Evolutionary conservation across 2,329 filamentous ascomycete genomes (phyloP).

Genomic region (Aspergillus texensis): DNA sequence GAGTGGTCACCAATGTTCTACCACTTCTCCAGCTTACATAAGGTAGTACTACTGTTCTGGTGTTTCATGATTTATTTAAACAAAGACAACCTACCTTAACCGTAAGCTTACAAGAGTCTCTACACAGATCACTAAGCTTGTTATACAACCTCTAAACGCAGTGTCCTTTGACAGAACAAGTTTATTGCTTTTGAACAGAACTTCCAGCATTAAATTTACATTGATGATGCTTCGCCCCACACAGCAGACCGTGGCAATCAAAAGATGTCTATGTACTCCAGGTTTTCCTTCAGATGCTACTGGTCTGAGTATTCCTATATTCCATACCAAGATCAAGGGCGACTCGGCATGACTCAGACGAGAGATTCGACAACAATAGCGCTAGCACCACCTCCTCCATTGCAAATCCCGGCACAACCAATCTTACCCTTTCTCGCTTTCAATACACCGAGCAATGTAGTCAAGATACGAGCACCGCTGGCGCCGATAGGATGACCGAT

Average conservation of each 20-base stretch:
- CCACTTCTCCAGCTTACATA: too few relatives aligned
- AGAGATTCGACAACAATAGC: constrained; percentile 82
- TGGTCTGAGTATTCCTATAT: neutral
- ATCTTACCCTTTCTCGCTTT: constrained; percentile 91
- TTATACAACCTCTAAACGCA: neutral
- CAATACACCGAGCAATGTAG: constrained; percentile 85
- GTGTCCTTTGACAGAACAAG: too few relatives aligned
- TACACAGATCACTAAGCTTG: neutral
- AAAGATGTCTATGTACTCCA: neutral
- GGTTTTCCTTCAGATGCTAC: neutral
- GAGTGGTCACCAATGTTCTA: too few relatives aligned
- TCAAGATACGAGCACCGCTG: constrained; percentile 90
- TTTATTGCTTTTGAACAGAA: too few relatives aligned
- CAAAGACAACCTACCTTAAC: neutral
- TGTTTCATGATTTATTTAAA: too few relatives aligned
- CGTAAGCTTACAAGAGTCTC: neutral
- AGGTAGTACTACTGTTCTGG: too few relatives aligned
- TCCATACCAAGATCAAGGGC: neutral
- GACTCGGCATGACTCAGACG: constrained; percentile 29
- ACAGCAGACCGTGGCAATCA: neutral
- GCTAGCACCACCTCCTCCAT: constrained; percentile 93
- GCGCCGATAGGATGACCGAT: constrained; percentile 93
- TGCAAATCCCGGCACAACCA: constrained; percentile 94
- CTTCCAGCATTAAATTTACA: neutral
- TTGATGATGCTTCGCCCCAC: neutral